Evolutionary conservation across 1,284 basidiomycete species (phyloP), one percentile per base, ranked within the genome.

Genomic region (Microbotryomycetes sp.): DNA sequence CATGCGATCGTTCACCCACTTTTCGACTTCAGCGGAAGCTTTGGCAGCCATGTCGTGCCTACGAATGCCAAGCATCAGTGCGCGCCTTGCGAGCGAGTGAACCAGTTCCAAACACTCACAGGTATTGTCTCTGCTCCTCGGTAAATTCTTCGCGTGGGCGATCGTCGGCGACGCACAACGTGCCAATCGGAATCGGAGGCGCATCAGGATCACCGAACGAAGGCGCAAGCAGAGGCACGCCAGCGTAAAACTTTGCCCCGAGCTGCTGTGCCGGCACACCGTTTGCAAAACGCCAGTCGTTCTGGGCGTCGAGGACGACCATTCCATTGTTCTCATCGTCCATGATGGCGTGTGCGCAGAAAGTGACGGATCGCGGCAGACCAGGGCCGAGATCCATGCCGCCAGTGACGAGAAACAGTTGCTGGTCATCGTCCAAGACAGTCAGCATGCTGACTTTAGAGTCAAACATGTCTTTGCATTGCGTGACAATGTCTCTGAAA

Each of bases 91-190:
- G 7, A 59, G 4, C 26, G 29, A n/a, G 23, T 59, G 21, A 27
- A 55, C 49, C 64, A 16, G 28, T 65, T 64, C 68, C 68, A 70
- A 59, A 30, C 41, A 63, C 65, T 28, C 60, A 64, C 59, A 73
- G 65, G 30, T 71, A 68, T 46, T 61, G 57, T 18, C 68, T 64
- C 46, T 73, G 66, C 11, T 65, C 70, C 5, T 61, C 57, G 9
- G 62, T 64, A 56, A 73, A 72, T 5, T 56, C 57, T 28, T 57
- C 56, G 2, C 71, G 62, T n/a, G 71, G 71, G n/a, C 64, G 57
- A 15, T 61, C 56, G 54, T 73, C 72, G 56, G 70, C 62, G 24
- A 73, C 61, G 59, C 72, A 73, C 5, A 73, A 59, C 3, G 71
- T 71, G 3, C 72, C 72, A 41, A 73, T 67, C 1, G 71, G 59